These are phyloP conservation scores for Clavispora phyllophila DNA, from an alignment of 805 yeast genomes.

Conservation along the genomic window DNA sequence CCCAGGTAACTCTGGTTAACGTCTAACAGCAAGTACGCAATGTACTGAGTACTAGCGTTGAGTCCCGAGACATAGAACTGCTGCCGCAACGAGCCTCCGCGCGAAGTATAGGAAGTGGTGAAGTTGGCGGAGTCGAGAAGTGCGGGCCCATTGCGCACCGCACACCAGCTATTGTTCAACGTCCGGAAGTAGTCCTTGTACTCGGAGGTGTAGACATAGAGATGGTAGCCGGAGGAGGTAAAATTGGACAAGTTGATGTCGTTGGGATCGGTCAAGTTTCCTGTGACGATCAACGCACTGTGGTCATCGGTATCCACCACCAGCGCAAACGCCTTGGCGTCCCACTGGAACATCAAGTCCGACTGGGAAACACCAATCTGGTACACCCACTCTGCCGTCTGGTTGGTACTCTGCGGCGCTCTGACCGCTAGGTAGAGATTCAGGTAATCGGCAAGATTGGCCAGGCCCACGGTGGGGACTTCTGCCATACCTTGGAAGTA, in stretches of 20 bases:
- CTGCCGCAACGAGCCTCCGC: constrained; percentile 49
- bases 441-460: constrained; percentile 2
- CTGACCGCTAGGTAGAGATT: constrained; percentile 34
- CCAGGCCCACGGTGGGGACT: constrained; percentile 17
- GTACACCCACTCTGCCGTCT: constrained; percentile 49
- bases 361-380: constrained; percentile 62
- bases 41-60: constrained; percentile 55
- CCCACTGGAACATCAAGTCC: constrained; percentile 68
- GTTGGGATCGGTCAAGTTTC: constrained; percentile 34
- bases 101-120: constrained; percentile 34
- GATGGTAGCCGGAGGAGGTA: constrained; percentile 18
- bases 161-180: constrained; percentile 64
- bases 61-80: constrained; percentile 61
- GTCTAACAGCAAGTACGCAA: constrained; percentile 58
- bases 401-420: constrained; percentile 37
- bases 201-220: constrained; percentile 46
- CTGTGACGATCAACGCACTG: constrained; percentile 63
- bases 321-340: constrained; percentile 46
- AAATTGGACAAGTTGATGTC: constrained; percentile 23
- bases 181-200: constrained; percentile 29
- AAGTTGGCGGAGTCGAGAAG: constrained; percentile 19
- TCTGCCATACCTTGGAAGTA: constrained; percentile 38
- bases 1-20: constrained; percentile 42
- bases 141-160: constrained; percentile 52
- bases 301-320: constrained; percentile 67